phyloP scores from a whole-genome alignment of 2,329 filamentous ascomycete genomes.

The Verticillium alfalfae region DNA sequence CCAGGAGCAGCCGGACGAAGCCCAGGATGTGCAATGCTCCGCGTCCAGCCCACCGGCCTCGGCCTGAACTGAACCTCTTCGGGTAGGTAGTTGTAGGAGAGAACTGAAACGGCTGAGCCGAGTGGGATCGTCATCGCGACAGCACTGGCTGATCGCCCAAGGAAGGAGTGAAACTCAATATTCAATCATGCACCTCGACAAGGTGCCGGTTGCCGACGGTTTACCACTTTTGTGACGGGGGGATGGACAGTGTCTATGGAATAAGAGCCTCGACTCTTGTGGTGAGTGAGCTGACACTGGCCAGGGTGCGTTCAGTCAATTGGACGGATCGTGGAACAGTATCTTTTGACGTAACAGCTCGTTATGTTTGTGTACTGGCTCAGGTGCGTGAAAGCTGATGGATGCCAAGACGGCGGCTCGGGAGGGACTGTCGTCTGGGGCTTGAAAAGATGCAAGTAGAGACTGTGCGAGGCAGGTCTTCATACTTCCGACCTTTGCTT shows the following conservation, averaged over 20 bases:
- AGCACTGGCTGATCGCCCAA: no score
- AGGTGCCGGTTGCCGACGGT: no score
- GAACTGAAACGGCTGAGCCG: background rate
- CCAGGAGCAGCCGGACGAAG: background rate
- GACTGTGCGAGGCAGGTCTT: background rate
- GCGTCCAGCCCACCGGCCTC: background rate
- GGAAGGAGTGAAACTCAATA: no score
- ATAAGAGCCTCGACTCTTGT: no score
- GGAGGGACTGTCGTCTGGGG: background rate
- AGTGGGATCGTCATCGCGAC: background rate
- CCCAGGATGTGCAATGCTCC: background rate
- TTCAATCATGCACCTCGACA: no score
- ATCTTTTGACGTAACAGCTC: background rate
- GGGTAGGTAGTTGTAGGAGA: background rate
- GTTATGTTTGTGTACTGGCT: background rate
- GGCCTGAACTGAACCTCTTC: background rate
- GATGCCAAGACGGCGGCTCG: background rate
- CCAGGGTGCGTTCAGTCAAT: background rate
- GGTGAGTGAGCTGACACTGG: background rate
- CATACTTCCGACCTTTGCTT: background rate
- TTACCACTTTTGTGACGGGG: background rate
- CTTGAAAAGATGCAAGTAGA: background rate
- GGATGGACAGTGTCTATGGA: background rate
- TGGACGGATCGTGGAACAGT: background rate
- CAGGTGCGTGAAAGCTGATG: background rate